phyloP scores from a whole-genome alignment of 805 yeast species.

The Metschnikowia corniflorae region DNA sequence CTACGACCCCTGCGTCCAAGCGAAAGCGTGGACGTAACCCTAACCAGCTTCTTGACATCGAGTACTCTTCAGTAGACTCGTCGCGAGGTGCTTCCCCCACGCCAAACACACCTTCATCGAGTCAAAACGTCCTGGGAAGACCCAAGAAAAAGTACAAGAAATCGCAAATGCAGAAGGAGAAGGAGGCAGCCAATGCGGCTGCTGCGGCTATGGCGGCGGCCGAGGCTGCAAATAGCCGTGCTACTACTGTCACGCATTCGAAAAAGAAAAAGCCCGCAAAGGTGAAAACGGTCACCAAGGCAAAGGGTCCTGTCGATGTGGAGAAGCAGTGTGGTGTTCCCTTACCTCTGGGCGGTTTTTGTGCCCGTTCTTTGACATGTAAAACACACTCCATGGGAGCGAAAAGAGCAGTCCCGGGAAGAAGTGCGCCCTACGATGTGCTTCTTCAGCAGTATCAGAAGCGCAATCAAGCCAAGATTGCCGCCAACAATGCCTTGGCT shows the following conservation, averaged over 20 bases:
- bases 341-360: constrained; percentile 87
- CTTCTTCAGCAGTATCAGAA: constrained; percentile 86
- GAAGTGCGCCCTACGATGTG: constrained; percentile 89
- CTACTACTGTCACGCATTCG: constrained; percentile 8
- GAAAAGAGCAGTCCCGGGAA: constrained; percentile 89
- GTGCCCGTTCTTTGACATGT: constrained; percentile 95
- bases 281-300: constrained; percentile 47
- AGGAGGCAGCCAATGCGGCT: constrained; percentile 46
- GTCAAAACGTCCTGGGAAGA: constrained; percentile 18
- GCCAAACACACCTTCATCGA: constrained; percentile 26
- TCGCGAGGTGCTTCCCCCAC: constrained; percentile 38
- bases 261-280: constrained; percentile 35
- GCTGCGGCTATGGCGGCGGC: constrained; percentile 43
- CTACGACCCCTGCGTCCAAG: constrained; percentile 16
- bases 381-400: constrained; percentile 99
- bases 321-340: constrained; percentile 96
- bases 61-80: constrained; percentile 38
- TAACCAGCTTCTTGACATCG: constrained; percentile 29
- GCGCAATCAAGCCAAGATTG: constrained; percentile 85
- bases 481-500: constrained; percentile 76
- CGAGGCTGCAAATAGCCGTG: constrained; percentile 19
- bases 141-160: constrained; percentile 45
- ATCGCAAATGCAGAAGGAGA: constrained; percentile 41
- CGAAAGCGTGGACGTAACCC: constrained; percentile 28
- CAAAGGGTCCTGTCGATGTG: constrained; percentile 83